Conservation (phyloP, 2,329 filamentous ascomycete genomes). For the Elsinoe perseae region DNA sequence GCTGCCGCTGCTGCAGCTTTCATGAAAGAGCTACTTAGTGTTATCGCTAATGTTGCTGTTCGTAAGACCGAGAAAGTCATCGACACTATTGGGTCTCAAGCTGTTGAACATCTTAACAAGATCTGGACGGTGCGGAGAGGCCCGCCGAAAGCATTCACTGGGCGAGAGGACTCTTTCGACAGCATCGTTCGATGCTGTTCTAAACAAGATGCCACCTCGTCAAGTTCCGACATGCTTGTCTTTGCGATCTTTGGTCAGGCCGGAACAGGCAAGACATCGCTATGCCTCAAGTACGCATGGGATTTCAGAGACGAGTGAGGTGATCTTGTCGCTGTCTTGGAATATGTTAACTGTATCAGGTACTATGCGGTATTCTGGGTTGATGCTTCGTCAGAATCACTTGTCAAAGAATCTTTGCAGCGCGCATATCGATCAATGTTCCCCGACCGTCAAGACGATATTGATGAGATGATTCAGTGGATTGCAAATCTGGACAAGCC, state of each 20-base stretch:
- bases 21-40: constrained; percentile 13
- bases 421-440: not conserved
- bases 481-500: not conserved
- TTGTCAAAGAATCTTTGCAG: not conserved
- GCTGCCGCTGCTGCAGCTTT: constrained; percentile 18
- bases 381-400: not conserved
- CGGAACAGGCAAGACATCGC: not conserved
- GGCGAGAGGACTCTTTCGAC: not conserved
- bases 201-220: not conserved
- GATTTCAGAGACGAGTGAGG: not conserved
- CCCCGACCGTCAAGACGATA: not conserved
- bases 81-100: not conserved
- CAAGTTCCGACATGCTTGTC: not conserved
- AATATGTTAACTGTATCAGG: not conserved
- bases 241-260: not conserved
- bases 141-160: not conserved
- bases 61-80: not conserved
- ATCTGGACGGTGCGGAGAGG: not conserved
- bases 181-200: not conserved
- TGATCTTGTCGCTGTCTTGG: too few relatives aligned
- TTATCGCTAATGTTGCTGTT: not conserved
- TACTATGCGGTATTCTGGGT: not conserved
- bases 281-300: not conserved
- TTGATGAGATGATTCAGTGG: not conserved
- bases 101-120: not conserved